phyloP scores from a whole-genome alignment of 2,329 filamentous ascomycete species.

The Trichoderma asperellum region DNA sequence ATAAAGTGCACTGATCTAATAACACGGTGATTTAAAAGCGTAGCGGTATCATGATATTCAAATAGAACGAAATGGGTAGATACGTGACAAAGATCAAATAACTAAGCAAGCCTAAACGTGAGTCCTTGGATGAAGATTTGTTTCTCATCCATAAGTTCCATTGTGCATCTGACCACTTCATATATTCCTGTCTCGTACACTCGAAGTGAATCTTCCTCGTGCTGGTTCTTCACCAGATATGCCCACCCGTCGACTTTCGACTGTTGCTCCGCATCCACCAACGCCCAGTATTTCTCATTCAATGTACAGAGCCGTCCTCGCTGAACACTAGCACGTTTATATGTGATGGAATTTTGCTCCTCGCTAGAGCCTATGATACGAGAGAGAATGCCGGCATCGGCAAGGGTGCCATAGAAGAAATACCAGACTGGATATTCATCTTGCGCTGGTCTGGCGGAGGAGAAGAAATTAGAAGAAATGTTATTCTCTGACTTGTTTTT shows the following conservation, averaged over 20 bases:
- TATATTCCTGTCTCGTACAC: neutral
- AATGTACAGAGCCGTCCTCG: neutral
- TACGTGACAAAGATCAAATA: neutral
- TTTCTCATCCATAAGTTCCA: neutral
- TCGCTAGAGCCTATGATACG: neutral
- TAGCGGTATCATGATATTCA: too few species aligned
- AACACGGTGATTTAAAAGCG: too few species aligned
- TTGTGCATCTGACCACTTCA: neutral
- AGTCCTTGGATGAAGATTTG: neutral
- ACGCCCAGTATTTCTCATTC: neutral
- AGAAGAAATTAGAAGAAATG: too few species aligned
- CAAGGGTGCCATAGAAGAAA: neutral
- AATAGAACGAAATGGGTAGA: too few species aligned
- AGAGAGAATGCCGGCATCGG: neutral
- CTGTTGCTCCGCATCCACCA: neutral
- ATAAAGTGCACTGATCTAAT: too few species aligned
- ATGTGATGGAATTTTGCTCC: neutral
- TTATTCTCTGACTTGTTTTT: neutral
- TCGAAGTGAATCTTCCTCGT: neutral
- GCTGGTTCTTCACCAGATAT: neutral
- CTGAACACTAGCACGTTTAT: neutral
- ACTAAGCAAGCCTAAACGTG: neutral
- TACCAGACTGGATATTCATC: constrained; percentile 2
- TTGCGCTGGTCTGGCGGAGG: neutral
- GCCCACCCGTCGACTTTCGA: neutral